These are phyloP conservation scores for Colletotrichum viniferum DNA, from an alignment of 2,329 filamentous ascomycete genomes.

Conservation along the genomic window DNA sequence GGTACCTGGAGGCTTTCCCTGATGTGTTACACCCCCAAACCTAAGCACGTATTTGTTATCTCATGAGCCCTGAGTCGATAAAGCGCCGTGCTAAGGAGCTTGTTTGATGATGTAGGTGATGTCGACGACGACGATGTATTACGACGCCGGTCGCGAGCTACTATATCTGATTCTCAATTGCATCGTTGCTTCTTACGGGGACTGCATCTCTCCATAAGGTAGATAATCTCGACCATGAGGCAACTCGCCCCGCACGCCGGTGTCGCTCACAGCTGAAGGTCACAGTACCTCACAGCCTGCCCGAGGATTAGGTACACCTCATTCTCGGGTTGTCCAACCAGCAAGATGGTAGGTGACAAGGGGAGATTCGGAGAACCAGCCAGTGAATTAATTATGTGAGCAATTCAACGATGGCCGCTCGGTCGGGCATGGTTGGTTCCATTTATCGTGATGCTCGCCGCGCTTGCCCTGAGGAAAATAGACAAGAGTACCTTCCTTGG, in stretches of 20 bases:
- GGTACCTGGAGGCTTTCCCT: neutral
- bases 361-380: neutral
- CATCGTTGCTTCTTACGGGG: neutral
- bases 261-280: neutral
- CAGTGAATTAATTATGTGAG: neutral
- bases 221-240: neutral
- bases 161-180: neutral
- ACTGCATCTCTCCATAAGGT: neutral
- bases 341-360: neutral
- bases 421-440: neutral
- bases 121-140: neutral
- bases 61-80: neutral
- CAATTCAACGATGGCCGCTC: neutral
- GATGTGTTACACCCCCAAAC: neutral
- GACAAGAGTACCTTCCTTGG: neutral
- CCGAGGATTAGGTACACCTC: neutral
- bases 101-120: neutral
- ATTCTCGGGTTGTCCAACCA: neutral
- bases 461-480: neutral
- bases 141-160: neutral
- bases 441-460: neutral
- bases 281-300: neutral
- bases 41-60: neutral
- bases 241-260: neutral
- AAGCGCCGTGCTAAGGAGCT: neutral